Evolutionary conservation across 2,329 filamentous ascomycete genomes (phyloP), one percentile per base, ranked within the genome.

Genomic region (Penicillium italicum): DNA sequence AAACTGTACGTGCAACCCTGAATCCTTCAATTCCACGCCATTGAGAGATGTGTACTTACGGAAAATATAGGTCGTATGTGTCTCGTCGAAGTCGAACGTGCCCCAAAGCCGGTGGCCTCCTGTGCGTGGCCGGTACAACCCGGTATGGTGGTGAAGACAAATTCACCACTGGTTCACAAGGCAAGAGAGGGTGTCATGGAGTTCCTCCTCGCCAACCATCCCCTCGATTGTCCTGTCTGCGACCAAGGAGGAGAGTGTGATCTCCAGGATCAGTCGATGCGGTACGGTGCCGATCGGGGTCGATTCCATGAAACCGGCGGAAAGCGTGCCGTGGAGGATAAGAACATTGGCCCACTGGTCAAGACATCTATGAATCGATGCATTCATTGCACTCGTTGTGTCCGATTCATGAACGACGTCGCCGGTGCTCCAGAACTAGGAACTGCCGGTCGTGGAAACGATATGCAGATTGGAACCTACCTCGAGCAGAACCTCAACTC

Each of bases 341-440:
- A 99, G 84, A 97, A 99, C 77, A 97, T 99, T 70, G 94, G 94
- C 34, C 94, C 94, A 51, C 77, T 99, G 66, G 90, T 99, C 79
- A 99, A 99, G 85, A 99, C 94, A 4, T 99, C 94, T 47, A 99
- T 99, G 94, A 99, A 99, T 83, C 85, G 94, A 74, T 99, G 94
- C 77, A 99, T 99, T 70, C 94, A 99, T 81, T 99, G 94, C 82
- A 99, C 94, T 62, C 87, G 94, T 70, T 99, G 94, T 78, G 86
- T 99, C 67, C 91, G 94, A 72, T 99, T 99, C 77, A 90, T 94
- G 73, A 99, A 97, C 77, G 94, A 99, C 70, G 83, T 99, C 69
- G 94, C 94, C 60, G 94, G 94, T 69, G 94, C 94, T 58, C 91
- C 94, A 34, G 94, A 99, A 76, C 84, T 99, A 69, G 94, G 94